These are phyloP conservation scores for Nymphaea thermarum DNA, from an alignment of 164 flowering plant species.

Conservation along the genomic window DNA sequence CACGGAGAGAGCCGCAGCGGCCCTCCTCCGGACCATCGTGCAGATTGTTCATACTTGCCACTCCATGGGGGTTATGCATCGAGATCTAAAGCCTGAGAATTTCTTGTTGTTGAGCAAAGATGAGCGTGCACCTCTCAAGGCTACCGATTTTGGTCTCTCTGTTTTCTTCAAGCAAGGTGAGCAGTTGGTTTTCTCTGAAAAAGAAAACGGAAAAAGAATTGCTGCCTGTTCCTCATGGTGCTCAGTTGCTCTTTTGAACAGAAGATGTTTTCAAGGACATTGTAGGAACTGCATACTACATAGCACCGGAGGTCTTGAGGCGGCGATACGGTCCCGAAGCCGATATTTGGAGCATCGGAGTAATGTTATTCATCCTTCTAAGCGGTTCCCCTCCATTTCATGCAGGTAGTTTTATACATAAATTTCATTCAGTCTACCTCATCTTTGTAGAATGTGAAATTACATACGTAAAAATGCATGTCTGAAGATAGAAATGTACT, in stretches of 20 bases:
- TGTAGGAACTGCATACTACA: background rate
- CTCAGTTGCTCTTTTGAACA: background rate
- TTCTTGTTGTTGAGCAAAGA: conserved; percentile 50
- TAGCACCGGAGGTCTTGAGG: background rate
- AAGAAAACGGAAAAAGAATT: background rate
- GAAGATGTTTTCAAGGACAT: background rate
- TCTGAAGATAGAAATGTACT: background rate
- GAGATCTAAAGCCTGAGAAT: conserved; percentile 94
- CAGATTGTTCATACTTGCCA: conserved; percentile 83
- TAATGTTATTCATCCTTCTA: background rate
- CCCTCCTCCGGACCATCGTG: conserved; percentile 50
- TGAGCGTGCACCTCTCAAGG: conserved; percentile 52
- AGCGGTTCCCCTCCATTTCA: background rate
- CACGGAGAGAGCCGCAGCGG: conserved; percentile 69
- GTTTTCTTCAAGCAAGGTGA: conserved; percentile 86
- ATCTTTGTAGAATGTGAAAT: too few relatives aligned
- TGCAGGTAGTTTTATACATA: background rate
- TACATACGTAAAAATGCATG: background rate
- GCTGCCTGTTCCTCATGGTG: background rate
- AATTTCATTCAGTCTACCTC: too few relatives aligned
- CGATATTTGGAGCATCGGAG: background rate
- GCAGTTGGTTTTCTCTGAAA: conserved; percentile 1
- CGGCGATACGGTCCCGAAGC: background rate
- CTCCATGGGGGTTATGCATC: conserved; percentile 60
- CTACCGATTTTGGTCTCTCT: conserved; percentile 83